Percentiles rank a stretch among this genome's conserved stretches.
Evolutionary conservation across 2,329 filamentous ascomycete species (phyloP).

Genomic region (Madurella fahalii): DNA sequence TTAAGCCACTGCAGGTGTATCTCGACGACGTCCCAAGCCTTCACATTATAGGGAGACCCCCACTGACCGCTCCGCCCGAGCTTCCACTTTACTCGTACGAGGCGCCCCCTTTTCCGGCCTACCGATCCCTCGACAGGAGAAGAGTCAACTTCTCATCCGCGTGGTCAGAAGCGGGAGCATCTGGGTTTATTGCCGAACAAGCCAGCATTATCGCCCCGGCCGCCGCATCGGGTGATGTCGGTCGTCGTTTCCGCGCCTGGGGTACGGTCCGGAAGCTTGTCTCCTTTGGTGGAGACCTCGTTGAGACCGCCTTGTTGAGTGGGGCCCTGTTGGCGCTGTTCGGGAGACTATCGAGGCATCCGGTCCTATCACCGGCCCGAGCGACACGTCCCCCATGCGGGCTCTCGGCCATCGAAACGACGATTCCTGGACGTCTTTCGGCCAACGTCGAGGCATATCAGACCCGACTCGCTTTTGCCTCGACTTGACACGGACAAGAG

Average conservation of each 20-base stretch:
- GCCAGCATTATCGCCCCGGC: conserved; percentile 6
- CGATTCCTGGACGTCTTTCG: conserved; percentile 45
- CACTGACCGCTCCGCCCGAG: neutral
- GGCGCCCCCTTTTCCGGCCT: neutral
- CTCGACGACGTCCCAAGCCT: conserved; percentile 1
- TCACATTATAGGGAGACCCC: conserved; percentile 6
- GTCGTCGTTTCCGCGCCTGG: conserved; percentile 14
- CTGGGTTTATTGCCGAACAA: conserved; percentile 9
- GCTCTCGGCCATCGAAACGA: conserved; percentile 43
- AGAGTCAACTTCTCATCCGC: neutral
- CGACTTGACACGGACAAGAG: conserved; percentile 53
- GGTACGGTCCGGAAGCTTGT: conserved; percentile 24
- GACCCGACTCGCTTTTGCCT: conserved; percentile 52
- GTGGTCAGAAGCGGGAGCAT: conserved; percentile 1
- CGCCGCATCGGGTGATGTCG: conserved; percentile 26
- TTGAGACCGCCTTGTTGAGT: conserved; percentile 18
- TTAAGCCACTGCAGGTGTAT: conserved; percentile 5
- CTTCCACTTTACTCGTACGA: neutral
- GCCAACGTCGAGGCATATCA: conserved; percentile 55
- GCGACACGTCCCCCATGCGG: conserved; percentile 49
- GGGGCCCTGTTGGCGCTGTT: conserved; percentile 17
- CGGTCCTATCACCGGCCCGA: conserved; percentile 23
- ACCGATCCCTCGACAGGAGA: neutral
- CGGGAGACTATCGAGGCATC: conserved; percentile 24
- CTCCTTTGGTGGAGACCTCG: conserved; percentile 16